Evolutionary conservation across 106 monocot genomes (phyloP).

Genomic region (Hemerocallis citrina): DNA sequence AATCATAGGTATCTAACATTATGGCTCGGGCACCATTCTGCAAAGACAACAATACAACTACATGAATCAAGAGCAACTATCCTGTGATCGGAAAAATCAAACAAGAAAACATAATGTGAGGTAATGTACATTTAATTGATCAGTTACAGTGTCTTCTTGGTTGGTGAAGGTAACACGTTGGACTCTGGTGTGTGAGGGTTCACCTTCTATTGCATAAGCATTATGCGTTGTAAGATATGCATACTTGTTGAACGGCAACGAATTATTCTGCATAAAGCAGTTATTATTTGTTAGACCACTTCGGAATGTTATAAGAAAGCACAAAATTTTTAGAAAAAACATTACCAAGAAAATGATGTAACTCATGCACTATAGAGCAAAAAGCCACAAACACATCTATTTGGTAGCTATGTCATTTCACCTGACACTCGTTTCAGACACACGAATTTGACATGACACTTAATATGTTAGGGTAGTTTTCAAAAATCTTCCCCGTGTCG

Average conservation of each 20-base stretch:
- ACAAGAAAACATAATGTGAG: conserved; percentile 1
- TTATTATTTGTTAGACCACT: background rate
- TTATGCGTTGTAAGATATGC: conserved; percentile 80
- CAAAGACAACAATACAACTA: background rate
- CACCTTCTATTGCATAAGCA: conserved; percentile 52
- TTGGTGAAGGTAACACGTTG: conserved; percentile 55
- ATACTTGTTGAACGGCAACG: conserved; percentile 73
- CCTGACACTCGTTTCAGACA: too few species aligned
- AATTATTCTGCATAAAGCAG: conserved; percentile 39
- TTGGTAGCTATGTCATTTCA: background rate
- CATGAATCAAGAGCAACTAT: background rate
- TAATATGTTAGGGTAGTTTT: too few species aligned
- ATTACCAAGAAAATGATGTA: background rate
- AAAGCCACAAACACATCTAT: background rate
- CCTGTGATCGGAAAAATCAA: background rate
- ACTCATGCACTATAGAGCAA: background rate
- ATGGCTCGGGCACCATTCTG: conserved; percentile 62
- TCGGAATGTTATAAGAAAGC: background rate
- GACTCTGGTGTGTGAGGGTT: conserved; percentile 56
- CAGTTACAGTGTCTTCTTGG: conserved; percentile 67
- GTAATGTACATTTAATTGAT: conserved; percentile 46
- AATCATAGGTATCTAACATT: conserved; percentile 75
- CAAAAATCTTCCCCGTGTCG: too few species aligned
- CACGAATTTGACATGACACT: too few species aligned
- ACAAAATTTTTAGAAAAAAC: background rate